phyloP scores from a whole-genome alignment of 1,139 yeast genomes.

The Blastobotrys niveus region DNA sequence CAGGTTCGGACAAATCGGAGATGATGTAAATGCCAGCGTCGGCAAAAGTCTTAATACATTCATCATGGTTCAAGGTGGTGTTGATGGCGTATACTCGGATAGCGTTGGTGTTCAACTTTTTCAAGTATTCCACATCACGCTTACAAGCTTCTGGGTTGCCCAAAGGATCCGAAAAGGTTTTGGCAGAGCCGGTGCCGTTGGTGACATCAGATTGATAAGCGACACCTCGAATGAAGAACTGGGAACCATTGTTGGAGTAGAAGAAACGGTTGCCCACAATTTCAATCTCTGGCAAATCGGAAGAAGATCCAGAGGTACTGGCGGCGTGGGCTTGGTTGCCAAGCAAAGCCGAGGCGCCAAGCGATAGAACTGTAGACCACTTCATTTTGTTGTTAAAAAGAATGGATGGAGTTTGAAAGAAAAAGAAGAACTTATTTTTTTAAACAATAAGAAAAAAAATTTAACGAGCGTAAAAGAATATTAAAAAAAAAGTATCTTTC shows the following conservation, averaged over 20 bases:
- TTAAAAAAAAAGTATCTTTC: neutral
- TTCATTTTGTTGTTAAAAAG: conserved; percentile 7
- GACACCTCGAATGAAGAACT: conserved; percentile 74
- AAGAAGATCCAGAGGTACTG: conserved; percentile 21
- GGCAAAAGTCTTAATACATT: conserved; percentile 85
- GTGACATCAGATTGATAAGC: conserved; percentile 57
- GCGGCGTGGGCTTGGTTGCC: conserved; percentile 16
- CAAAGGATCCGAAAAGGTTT: conserved; percentile 57
- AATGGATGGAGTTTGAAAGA: conserved; percentile 18
- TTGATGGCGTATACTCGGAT: conserved; percentile 84
- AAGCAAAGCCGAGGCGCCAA: conserved; percentile 14
- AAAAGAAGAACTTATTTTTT: no score
- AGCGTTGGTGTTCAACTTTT: conserved; percentile 72
- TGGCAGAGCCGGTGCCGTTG: conserved; percentile 41
- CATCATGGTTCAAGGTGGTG: conserved; percentile 73
- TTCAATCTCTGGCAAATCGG: conserved; percentile 32
- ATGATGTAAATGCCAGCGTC: conserved; percentile 88
- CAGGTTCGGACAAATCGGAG: conserved; percentile 86
- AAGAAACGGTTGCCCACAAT: conserved; percentile 54
- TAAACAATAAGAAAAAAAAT: no score
- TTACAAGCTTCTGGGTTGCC: conserved; percentile 62
- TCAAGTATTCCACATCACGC: conserved; percentile 68
- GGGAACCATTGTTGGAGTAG: conserved; percentile 73
- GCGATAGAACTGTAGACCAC: conserved; percentile 11
- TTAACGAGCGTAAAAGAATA: conserved; percentile 1